Evolutionary conservation across 2,329 filamentous ascomycete species (phyloP), one percentile per base, ranked within the genome.

Genomic region (Fusarium floridanum): DNA sequence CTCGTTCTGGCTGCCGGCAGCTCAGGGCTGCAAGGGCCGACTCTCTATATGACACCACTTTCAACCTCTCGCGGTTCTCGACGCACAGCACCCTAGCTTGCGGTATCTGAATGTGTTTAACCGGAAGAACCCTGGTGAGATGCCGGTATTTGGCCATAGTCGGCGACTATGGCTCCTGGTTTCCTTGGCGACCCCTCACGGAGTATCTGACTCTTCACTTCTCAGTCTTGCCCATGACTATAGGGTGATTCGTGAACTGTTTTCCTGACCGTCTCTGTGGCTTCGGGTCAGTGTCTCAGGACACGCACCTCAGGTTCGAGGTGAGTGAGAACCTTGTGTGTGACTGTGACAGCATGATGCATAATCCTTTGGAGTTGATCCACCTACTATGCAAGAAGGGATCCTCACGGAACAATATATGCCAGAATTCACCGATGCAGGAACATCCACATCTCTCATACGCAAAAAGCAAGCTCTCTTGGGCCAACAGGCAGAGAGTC

Each of bases 91-190:
- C 10, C 70, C 64, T 34, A 41, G 61, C 53, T 62, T 53, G 32
- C 64, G 55, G 70, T 29, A 71, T 53, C 61, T 71, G 57, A 39
- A 63, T 48, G 48, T 50, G 57, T 50, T 41, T 57, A 66, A 39
- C 62, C 50, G 63, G 45, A 36, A n/a, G 34, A 50, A 20, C 57
- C 50, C 27, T 65, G 57, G 43, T 22, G 41, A 64, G 36, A 41
- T 29, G 59, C 59, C 71, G 68, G 71, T 60, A 66, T 61, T 66
- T 64, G 61, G 29, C 27, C 27, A 56, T 37, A 48, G 29, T n/a
- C 41, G 57, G 14, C n/a, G 57, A 48, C 45, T 20, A 45, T 24
- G 36, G n/a, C 36, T 45, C 29, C 55, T 41, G 14, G 27, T 14
- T 45, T 34, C 20, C 68, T 68, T 64, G 60, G 34, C 62, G 48